Conservation (phyloP, 2,329 filamentous ascomycete genomes). For the Pleomassaria siparia region DNA sequence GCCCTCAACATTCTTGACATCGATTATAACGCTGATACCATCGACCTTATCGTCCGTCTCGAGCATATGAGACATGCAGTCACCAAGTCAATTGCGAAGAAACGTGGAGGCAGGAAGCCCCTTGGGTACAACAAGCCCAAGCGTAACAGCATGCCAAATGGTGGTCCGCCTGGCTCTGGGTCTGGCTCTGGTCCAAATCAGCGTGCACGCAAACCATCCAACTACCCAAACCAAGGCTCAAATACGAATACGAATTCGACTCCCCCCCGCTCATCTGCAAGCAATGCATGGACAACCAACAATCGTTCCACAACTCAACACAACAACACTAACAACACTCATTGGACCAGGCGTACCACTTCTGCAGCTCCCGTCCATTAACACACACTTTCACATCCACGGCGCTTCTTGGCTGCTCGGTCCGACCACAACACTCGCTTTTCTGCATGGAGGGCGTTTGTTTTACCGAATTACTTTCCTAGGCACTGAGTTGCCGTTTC, state of each 20-base stretch:
- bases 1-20: conserved; percentile 21
- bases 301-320: conserved; percentile 21
- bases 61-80: conserved; percentile 27
- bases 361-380: conserved; percentile 26
- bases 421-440: conserved; percentile 9
- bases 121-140: conserved; percentile 24
- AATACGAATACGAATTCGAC: conserved; percentile 28
- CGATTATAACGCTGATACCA: conserved; percentile 24
- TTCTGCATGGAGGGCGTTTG: conserved; percentile 12
- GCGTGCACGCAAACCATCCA: conserved; percentile 33
- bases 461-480: conserved; percentile 6
- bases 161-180: conserved; percentile 14
- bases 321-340: conserved; percentile 17
- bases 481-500: conserved; percentile 4
- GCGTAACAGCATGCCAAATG: conserved; percentile 22
- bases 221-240: conserved; percentile 29
- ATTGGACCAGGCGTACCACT: conserved; percentile 29
- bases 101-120: conserved; percentile 18
- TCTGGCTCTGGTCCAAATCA: conserved; percentile 19
- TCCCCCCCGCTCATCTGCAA: conserved; percentile 24
- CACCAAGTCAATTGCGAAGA: conserved; percentile 32
- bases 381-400: not conserved
- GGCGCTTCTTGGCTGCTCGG: conserved; percentile 1
- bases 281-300: conserved; percentile 28
- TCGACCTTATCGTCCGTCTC: conserved; percentile 32